Conservation (phyloP, 2,329 filamentous ascomycete genomes). For the Neonectria magnoliae region DNA sequence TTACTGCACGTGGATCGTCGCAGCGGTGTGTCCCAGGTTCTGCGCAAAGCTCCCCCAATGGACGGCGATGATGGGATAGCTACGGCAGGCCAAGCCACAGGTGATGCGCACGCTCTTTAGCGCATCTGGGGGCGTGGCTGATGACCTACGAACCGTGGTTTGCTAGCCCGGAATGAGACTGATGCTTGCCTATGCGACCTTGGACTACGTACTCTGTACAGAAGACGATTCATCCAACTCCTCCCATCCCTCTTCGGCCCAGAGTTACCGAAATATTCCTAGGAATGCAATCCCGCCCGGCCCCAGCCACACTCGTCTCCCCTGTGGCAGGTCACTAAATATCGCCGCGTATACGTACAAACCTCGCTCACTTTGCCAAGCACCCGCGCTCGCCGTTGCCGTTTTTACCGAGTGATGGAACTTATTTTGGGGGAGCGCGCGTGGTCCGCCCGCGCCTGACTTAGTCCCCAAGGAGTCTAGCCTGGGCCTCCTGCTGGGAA, state of each 20-base stretch:
- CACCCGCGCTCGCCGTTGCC: neutral
- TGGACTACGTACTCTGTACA: too few relatives aligned
- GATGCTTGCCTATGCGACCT: neutral
- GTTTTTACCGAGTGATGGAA: neutral
- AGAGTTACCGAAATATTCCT: neutral
- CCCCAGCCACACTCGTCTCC: neutral
- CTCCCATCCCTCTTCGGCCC: neutral
- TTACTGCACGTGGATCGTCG: neutral
- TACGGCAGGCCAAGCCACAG: neutral
- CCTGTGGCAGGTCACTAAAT: too few relatives aligned
- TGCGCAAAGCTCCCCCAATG: neutral
- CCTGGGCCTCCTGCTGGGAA: neutral
- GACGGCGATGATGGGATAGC: neutral
- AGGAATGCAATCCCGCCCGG: neutral
- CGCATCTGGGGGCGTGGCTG: constrained; percentile 4
- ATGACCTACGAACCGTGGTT: neutral
- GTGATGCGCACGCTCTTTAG: neutral
- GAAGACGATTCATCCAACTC: neutral
- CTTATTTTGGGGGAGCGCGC: neutral
- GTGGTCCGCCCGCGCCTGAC: too few relatives aligned
- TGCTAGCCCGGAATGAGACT: too few relatives aligned
- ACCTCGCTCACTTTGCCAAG: neutral
- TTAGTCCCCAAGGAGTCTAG: neutral
- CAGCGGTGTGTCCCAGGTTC: neutral
- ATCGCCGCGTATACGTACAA: neutral